Evolutionary conservation across 441 rosid genomes (phyloP), one percentile per base, ranked within the genome.

Genomic region (Populus tomentosa): DNA sequence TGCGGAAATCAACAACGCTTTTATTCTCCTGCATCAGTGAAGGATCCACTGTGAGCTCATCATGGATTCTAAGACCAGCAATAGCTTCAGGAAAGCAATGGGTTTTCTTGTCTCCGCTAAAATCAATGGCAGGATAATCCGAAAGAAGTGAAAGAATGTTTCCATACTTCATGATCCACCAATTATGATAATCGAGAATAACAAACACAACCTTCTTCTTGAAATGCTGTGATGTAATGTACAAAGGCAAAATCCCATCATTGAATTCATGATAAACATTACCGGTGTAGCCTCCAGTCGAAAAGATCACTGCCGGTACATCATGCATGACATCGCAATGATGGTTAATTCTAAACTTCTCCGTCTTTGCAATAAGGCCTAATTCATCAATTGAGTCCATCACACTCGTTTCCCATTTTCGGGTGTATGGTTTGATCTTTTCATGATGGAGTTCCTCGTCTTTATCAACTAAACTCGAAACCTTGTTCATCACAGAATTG

Each of bases 261-360:
- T 95, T 93, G 73, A 95, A 95, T 81, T 95, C 99, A 63, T 95
- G 99, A 30, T 95, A 95, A 8, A 93, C 86, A 67, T 95, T 95
- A 46, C 99, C 99, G 0, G 99, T 95, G 70, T 95, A 95, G 40
- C 99, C 99, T 14, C 97, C 96, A 0, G 98, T 95, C 0, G 97
- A 95, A 87, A 93, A 95, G 83, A 95, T 81, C 82, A 92, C 90
- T 0, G 96, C 97, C 0, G 99, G 95, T 6, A 92, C 98, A 64
- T 90, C 86, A 40, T 95, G 94, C 63, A 72, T 20, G 26, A 95
- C 90, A 75, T 95, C 95, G 70, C 99, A 95, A 14, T 8, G 77
- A 71, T 70, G 87, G 50, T 42, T 61, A 33, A 76, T 61, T 14
- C 82, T 82, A 6, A 28, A 73, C 68, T 75, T 83, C 18, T 72